Base-by-base conservation (phyloP, 2,329 filamentous ascomycete species). In the Diplocarpon mali region DNA sequence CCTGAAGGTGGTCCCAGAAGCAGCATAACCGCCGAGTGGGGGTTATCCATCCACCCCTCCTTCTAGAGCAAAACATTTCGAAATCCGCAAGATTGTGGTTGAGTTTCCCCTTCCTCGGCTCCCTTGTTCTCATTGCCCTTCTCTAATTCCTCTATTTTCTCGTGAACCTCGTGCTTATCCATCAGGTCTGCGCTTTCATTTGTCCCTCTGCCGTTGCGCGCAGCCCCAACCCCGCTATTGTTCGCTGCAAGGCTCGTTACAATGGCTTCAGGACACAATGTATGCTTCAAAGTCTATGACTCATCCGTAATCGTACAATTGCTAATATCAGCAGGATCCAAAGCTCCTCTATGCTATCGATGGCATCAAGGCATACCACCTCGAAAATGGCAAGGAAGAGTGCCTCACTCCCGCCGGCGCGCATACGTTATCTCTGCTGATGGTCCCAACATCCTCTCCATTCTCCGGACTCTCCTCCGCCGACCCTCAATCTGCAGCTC, bases 341-440 rank as follows among this genome's bases (percentile, higher is more conserved):
- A 82, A 78, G 65, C 69, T 83, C 48, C 66, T 83, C 49, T 83
- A 82, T 63, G 76, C 78, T 57, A 74, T 96, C 62, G 79, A 82
- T 54, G 87, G 87, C 68, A 90, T 98, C 60, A 82, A 81, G 53
- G 92, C 90, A 53, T 95, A 87, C 68, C 87, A 95, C 62, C 79
- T 96, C 49, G 78, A 87, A 64, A 78, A 94, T 74, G 90, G 92
- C 64, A 76, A 82, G 55, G 89, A 96, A 66, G 71, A 82, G 45
- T 75, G 78, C 12, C 78, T 98, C 58, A 96, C 87, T 12, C 80
- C 84, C 1, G 83, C 84, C 2, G 88, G 89, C 2, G 83, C 88
- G 14, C 88, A 95, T 68, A 95, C 89, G 0, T 73, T 98, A 43
- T 95, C 90, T 16, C 73, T 96, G 45, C 69, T 96, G 57, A 96